phyloP scores from a whole-genome alignment of 768 basidiomycete genomes.

The Pholiota molesta region DNA sequence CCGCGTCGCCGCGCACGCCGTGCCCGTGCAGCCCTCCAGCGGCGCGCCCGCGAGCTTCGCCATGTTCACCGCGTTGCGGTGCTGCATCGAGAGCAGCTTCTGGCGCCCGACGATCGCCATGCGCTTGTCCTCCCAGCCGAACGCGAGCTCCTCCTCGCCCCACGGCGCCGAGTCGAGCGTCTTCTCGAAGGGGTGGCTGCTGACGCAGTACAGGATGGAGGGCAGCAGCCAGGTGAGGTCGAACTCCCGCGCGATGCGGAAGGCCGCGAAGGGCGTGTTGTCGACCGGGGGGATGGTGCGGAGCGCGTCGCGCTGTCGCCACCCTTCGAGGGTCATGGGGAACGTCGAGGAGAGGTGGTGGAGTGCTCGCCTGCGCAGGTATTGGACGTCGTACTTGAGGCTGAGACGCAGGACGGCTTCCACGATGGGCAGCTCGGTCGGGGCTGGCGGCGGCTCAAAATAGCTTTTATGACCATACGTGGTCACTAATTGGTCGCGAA shows the following conservation, averaged over 20 bases:
- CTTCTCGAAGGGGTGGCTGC: slow-evolving; percentile 38
- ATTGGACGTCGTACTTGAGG: slow-evolving; percentile 41
- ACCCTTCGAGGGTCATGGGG: slow-evolving; percentile 35
- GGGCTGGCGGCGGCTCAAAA: slow-evolving; percentile 37
- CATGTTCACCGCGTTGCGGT: slow-evolving; percentile 19
- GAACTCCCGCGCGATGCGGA: slow-evolving; percentile 36
- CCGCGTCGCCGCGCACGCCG: slow-evolving; percentile 21
- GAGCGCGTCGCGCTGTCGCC: slow-evolving; percentile 33
- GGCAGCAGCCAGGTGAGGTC: slow-evolving; percentile 39
- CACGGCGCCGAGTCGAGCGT: slow-evolving; percentile 38
- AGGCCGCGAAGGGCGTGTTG: slow-evolving; percentile 41
- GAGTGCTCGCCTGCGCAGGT: slow-evolving; percentile 36
- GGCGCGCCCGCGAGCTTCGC: slow-evolving; percentile 10
- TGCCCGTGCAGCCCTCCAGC: slow-evolving; percentile 17
- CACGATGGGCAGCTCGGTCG: slow-evolving; percentile 32
- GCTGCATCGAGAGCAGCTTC: slow-evolving; percentile 27
- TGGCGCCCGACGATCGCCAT: slow-evolving; percentile 32
- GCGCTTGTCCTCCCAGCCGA: slow-evolving; percentile 30
- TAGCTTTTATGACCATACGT: slow-evolving; percentile 24
- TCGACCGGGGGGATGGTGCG: slow-evolving; percentile 41
- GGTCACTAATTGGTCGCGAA: neutral
- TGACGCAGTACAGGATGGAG: slow-evolving; percentile 38
- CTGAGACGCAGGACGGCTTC: slow-evolving; percentile 39
- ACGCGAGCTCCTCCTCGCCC: slow-evolving; percentile 25
- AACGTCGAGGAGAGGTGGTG: slow-evolving; percentile 38